Evolutionary conservation across 2,329 filamentous ascomycete genomes (phyloP).

Genomic region (Claviceps sp.): DNA sequence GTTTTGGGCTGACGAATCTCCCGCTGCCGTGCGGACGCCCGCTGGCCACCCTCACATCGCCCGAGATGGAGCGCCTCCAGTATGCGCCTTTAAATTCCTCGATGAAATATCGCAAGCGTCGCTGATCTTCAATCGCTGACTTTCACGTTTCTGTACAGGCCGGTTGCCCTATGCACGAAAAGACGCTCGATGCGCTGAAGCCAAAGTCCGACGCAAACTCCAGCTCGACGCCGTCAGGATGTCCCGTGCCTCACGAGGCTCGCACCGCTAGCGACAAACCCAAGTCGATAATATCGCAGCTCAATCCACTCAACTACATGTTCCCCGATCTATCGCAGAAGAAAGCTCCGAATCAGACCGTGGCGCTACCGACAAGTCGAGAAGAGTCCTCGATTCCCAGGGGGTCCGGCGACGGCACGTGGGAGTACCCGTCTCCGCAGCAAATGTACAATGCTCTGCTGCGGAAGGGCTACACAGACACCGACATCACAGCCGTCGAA

Average conservation of each 20-base stretch:
- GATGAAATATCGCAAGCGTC: too few species aligned
- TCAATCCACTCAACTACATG: slow-evolving; percentile 85
- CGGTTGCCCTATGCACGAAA: slow-evolving; percentile 45
- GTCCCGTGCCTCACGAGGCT: slow-evolving; percentile 32
- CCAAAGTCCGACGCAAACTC: slow-evolving; percentile 13
- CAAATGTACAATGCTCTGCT: slow-evolving; percentile 99
- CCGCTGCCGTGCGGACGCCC: slow-evolving; percentile 21
- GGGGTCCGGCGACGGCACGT: slow-evolving; percentile 63
- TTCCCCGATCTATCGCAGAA: slow-evolving; percentile 74
- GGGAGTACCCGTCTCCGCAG: slow-evolving; percentile 97
- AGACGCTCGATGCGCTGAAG: slow-evolving; percentile 34
- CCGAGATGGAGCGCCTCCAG: slow-evolving; percentile 19
- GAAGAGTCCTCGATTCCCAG: slow-evolving; percentile 87
- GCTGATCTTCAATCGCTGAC: background rate
- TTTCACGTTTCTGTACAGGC: slow-evolving; percentile 20
- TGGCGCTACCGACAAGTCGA: slow-evolving; percentile 63
- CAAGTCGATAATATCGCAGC: slow-evolving; percentile 38
- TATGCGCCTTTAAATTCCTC: slow-evolving; percentile 9
- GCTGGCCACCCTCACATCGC: slow-evolving; percentile 18
- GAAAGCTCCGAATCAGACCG: slow-evolving; percentile 57
- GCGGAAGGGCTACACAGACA: slow-evolving; percentile 91
- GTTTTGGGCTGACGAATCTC: slow-evolving; percentile 45
- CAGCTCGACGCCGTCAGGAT: slow-evolving; percentile 22
- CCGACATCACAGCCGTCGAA: slow-evolving; percentile 83
- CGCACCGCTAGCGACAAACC: slow-evolving; percentile 19